A percentile compares a stretch with the other conserved stretches of the same genome.
These are phyloP conservation scores for Papiliotrema fonsecae DNA, from an alignment of 1,284 basidiomycete species.

Conservation along the genomic window DNA sequence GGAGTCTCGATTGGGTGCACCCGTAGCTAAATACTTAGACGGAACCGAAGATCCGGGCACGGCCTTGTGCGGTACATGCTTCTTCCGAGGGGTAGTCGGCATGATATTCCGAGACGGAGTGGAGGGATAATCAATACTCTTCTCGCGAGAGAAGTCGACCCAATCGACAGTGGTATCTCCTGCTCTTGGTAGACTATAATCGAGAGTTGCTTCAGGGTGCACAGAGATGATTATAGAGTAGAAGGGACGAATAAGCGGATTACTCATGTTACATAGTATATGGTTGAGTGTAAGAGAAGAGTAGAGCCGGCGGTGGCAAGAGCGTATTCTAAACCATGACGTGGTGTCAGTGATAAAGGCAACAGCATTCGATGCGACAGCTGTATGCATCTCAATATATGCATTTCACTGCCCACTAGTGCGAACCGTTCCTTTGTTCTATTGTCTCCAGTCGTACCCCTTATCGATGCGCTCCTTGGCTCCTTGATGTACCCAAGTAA, in stretches of 20 bases:
- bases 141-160: constrained; percentile 45
- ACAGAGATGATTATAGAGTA: constrained; percentile 6
- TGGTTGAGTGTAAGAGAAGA: neutral
- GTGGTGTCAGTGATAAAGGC: too few relatives aligned
- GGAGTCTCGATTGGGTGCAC: neutral
- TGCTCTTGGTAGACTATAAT: too few relatives aligned
- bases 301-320: too few relatives aligned
- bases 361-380: too few relatives aligned
- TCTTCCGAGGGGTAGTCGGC: neutral
- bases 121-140: constrained; percentile 22
- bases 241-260: neutral
- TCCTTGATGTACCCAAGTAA: too few relatives aligned
- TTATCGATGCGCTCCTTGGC: too few relatives aligned
- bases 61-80: neutral
- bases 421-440: too few relatives aligned
- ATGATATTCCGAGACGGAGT: neutral
- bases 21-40: neutral
- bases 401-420: too few relatives aligned
- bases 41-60: neutral
- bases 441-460: too few relatives aligned
- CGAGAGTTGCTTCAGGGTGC: constrained; percentile 3
- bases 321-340: too few relatives aligned
- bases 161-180: constrained; percentile 44
- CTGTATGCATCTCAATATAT: too few relatives aligned
- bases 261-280: neutral